Evolutionary conservation across 177 flowering plant species (phyloP).

Genomic region (Telopea speciosissima): DNA sequence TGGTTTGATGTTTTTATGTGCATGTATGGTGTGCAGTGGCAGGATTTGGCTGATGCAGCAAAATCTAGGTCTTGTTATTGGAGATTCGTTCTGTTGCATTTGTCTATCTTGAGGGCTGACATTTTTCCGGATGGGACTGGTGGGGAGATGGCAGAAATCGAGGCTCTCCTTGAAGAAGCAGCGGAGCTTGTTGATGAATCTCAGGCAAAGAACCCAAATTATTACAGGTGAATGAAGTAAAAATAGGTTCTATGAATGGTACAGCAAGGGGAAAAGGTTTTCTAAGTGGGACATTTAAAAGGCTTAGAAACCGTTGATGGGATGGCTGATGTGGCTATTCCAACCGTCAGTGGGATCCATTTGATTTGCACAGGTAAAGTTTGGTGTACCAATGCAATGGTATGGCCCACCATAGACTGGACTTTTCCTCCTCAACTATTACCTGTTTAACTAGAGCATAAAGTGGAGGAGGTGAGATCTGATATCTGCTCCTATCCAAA

Average conservation of each 20-base stretch:
- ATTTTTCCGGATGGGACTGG: slow-evolving; percentile 49
- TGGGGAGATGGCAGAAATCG: slow-evolving; percentile 78
- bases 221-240: slow-evolving; percentile 70
- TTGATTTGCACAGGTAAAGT: not conserved
- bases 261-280: too few species aligned
- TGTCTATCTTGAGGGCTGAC: slow-evolving; percentile 68
- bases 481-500: too few species aligned
- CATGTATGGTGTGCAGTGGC: slow-evolving; percentile 57
- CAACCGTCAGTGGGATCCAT: not conserved
- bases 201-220: slow-evolving; percentile 72
- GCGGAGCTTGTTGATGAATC: slow-evolving; percentile 93
- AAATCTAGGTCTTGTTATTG: slow-evolving; percentile 67
- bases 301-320: too few species aligned
- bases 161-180: slow-evolving; percentile 85
- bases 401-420: too few species aligned
- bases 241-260: not conserved
- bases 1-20: not conserved
- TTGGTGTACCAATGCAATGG: not conserved
- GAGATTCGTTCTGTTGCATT: slow-evolving; percentile 81
- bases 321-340: not conserved
- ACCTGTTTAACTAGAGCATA: too few species aligned
- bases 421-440: too few species aligned
- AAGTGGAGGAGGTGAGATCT: too few species aligned
- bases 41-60: slow-evolving; percentile 77
- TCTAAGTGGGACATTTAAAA: too few species aligned